Evolutionary conservation across 306 rosid genomes (phyloP).

Genomic region (Vicia villosa): DNA sequence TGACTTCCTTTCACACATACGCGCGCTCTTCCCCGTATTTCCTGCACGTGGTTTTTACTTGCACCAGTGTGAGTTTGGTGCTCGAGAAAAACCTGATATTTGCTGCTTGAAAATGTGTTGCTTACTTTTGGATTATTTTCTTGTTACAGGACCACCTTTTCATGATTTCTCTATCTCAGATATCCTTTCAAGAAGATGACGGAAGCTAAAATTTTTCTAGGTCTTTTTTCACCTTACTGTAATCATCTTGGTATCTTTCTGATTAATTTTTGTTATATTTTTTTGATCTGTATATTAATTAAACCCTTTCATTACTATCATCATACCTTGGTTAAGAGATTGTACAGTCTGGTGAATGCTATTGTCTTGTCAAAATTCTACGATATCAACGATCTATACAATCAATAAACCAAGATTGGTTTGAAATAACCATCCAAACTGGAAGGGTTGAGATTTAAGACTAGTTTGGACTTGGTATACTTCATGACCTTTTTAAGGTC

Average conservation of each 20-base stretch:
- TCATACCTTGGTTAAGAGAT: neutral
- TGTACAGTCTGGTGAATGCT: neutral
- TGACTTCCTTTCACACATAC: neutral
- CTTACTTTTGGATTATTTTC: constrained; percentile 23
- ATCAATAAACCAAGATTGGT: neutral
- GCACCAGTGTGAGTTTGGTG: constrained; percentile 11
- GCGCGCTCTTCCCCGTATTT: neutral
- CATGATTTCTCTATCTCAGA: constrained; percentile 90
- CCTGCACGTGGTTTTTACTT: constrained; percentile 29
- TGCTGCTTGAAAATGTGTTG: neutral
- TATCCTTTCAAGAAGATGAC: constrained; percentile 63
- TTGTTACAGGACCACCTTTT: constrained; percentile 81
- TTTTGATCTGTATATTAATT: neutral
- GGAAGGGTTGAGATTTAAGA: constrained; percentile 5
- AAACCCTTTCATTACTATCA: constrained; percentile 5
- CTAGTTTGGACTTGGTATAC: neutral
- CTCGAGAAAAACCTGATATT: constrained; percentile 3
- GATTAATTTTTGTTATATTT: constrained; percentile 2
- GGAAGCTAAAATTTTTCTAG: constrained; percentile 10
- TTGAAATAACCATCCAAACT: neutral
- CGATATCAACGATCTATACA: neutral
- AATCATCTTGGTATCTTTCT: neutral
- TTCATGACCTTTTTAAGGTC: neutral
- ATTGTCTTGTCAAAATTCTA: neutral
- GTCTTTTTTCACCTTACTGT: neutral